These are phyloP conservation scores for Deakozyma indianensis DNA, from an alignment of 805 yeast species.

Conservation along the genomic window DNA sequence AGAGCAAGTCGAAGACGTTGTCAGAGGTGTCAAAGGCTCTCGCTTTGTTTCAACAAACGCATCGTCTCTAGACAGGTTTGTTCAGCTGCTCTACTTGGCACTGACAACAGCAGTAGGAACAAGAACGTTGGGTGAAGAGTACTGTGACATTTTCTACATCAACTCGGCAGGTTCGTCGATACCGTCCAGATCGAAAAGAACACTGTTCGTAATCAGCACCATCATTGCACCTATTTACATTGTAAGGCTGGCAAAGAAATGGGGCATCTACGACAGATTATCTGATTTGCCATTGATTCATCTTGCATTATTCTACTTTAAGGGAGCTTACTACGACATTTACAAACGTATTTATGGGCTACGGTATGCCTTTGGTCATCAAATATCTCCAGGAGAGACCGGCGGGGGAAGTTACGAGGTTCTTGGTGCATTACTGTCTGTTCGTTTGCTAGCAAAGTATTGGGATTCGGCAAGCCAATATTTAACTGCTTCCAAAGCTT, in stretches of 20 bases:
- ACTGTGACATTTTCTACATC: slow-evolving; percentile 42
- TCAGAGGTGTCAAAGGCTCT: slow-evolving; percentile 35
- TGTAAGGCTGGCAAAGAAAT: not conserved
- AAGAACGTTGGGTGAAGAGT: slow-evolving; percentile 87
- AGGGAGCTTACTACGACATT: slow-evolving; percentile 67
- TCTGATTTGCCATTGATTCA: slow-evolving; percentile 47
- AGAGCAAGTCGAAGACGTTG: slow-evolving; percentile 39
- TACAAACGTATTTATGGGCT: slow-evolving; percentile 68
- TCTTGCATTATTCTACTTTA: slow-evolving; percentile 67
- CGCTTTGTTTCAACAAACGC: slow-evolving; percentile 51
- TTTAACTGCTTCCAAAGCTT: not conserved
- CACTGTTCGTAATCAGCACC: slow-evolving; percentile 34
- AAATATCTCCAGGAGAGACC: slow-evolving; percentile 15
- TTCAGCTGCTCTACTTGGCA: slow-evolving; percentile 49
- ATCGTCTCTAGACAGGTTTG: slow-evolving; percentile 41
- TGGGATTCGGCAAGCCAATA: not conserved
- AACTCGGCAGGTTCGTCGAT: slow-evolving; percentile 11
- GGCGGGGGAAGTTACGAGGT: slow-evolving; percentile 45
- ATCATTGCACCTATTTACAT: not conserved
- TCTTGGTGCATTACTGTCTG: slow-evolving; percentile 33
- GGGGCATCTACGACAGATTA: slow-evolving; percentile 7
- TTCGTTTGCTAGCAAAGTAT: slow-evolving; percentile 12
- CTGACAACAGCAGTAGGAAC: slow-evolving; percentile 66
- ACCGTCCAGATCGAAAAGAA: slow-evolving; percentile 24
- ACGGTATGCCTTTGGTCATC: slow-evolving; percentile 41